Evolutionary conservation across 2,329 filamentous ascomycete species (phyloP).

Genomic region (Fusarium miscanthi): DNA sequence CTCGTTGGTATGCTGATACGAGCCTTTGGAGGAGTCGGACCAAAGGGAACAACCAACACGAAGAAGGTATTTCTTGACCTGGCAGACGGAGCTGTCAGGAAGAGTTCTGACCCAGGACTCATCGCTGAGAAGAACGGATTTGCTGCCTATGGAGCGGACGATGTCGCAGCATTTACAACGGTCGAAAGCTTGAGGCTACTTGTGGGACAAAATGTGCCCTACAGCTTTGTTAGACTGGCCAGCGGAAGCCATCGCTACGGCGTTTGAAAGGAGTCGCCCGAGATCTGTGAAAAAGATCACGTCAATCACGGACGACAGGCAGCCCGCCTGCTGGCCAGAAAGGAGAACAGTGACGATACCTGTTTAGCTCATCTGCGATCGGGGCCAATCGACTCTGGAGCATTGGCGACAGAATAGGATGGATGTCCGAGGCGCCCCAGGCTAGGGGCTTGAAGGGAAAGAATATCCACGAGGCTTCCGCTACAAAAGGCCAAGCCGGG

Average conservation of each 20-base stretch:
- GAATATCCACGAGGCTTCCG: constrained; percentile 17
- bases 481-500: constrained; percentile 9
- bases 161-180: constrained; percentile 85
- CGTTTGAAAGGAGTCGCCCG: constrained; percentile 44
- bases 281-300: background rate
- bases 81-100: constrained; percentile 66
- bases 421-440: constrained; percentile 19
- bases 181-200: constrained; percentile 82
- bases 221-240: constrained; percentile 85
- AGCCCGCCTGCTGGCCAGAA: background rate
- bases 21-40: constrained; percentile 67
- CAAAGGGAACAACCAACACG: constrained; percentile 52
- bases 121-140: constrained; percentile 81
- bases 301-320: background rate
- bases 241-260: constrained; percentile 63
- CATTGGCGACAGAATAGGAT: constrained; percentile 29
- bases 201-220: constrained; percentile 87
- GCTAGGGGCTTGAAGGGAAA: constrained; percentile 24
- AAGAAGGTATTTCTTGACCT: constrained; percentile 84
- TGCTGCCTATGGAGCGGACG: constrained; percentile 80
- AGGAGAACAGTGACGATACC: background rate
- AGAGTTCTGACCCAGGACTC: constrained; percentile 72
- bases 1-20: constrained; percentile 82
- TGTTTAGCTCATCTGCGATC: constrained; percentile 6
- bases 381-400: constrained; percentile 23